Evolutionary conservation across 306 rosid genomes (phyloP).

Genomic region (Dryas drummondii): DNA sequence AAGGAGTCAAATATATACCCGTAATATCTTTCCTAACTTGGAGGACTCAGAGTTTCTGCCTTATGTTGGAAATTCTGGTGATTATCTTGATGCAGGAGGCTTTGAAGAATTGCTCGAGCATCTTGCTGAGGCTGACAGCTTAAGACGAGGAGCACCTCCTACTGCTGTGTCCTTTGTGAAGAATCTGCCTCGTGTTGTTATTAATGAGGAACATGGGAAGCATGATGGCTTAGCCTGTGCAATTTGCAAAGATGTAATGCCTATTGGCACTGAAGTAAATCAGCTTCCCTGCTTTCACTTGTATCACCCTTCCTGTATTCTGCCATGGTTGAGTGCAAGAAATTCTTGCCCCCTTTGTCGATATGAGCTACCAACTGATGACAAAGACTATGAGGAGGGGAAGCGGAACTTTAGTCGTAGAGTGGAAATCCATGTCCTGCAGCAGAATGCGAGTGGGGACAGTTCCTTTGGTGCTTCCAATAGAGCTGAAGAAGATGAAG

Average conservation of each 20-base stretch:
- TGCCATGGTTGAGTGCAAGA: constrained; percentile 87
- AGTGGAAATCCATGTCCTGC: constrained; percentile 40
- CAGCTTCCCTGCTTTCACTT: constrained; percentile 90
- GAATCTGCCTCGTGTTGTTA: constrained; percentile 54
- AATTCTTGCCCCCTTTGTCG: constrained; percentile 97
- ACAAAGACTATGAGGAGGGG: constrained; percentile 79
- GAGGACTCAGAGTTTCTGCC: constrained; percentile 49
- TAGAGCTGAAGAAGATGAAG: constrained; percentile 47
- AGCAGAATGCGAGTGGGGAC: constrained; percentile 40
- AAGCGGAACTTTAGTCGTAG: constrained; percentile 42
- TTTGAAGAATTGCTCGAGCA: constrained; percentile 71
- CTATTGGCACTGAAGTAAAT: constrained; percentile 57
- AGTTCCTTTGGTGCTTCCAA: constrained; percentile 42
- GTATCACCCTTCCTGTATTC: constrained; percentile 77
- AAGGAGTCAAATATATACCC: constrained; percentile 37
- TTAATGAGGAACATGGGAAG: constrained; percentile 61
- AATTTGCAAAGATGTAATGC: constrained; percentile 77
- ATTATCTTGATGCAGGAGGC: constrained; percentile 62
- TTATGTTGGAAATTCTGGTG: constrained; percentile 51
- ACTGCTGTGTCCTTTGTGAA: constrained; percentile 59
- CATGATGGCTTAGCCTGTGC: constrained; percentile 72
- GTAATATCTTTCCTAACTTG: constrained; percentile 29
- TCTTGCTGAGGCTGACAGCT: constrained; percentile 69
- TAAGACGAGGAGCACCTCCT: constrained; percentile 93
- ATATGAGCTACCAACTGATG: constrained; percentile 91